Base-by-base conservation (phyloP, 345 rosid genomes). In the Dimocarpus longan region DNA sequence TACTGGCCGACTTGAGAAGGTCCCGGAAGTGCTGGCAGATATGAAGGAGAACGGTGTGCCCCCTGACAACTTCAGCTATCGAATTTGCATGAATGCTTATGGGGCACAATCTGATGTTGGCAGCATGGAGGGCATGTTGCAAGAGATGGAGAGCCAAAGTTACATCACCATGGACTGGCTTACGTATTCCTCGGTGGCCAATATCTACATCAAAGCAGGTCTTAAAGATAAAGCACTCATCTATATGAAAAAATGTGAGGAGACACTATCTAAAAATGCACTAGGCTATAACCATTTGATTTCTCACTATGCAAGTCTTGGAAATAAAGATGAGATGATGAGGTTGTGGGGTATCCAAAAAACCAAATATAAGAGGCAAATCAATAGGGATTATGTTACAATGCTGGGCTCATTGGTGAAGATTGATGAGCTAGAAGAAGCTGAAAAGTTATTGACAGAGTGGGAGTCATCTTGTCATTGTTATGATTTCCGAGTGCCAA, bases 401-500 rank as follows among this genome's bases (percentile, higher is more conserved):
- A 84, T 85, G 80, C 66, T 86, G 67, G 81, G 88, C 43, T 81
- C 68, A 56, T 52, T 86, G 50, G 80, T 86, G 65, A 88, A 83
- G 75, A 68, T 86, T 44, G 87, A 80, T 54, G 87, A 84, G 12
- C 59, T 83, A 19, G 88, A 86, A 81, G 88, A 84, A 81, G 15
- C 84, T 28, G 84, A 81, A 70, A 80, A 81, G 37, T 24, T 88
- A 69, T 81, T 86, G 22, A 37, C 76, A 59, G 83, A 86, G 57
- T 88, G 89, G 91, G 85, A 88, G 56, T 81, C 74, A 0, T 81
- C 87, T 5, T 85, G 79, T 66, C 63, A 76, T 19, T 78, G 10
- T 44, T 86, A 77, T 71, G 89, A 88, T 83, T 81, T 78, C 68
- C 84, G 83, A 39, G 91, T 88, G 70, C 91, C 91, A 71, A 88